Percentiles rank a stretch among this genome's conserved stretches.
These are phyloP conservation scores for Arabis hirsuta DNA, from an alignment of 345 rosid species.

Conservation along the genomic window DNA sequence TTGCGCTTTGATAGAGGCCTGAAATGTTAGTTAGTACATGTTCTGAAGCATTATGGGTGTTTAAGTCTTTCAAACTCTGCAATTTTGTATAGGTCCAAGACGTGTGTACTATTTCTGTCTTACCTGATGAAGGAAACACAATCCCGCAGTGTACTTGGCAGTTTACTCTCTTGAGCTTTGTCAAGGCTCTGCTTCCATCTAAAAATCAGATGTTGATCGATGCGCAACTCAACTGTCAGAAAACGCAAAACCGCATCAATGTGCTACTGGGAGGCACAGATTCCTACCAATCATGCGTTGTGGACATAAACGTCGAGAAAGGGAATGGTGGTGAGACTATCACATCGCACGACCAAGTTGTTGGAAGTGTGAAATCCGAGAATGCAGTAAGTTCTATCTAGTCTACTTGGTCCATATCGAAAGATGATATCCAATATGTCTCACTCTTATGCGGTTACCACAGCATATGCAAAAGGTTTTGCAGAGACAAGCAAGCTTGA, in stretches of 20 bases:
- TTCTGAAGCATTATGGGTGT: constrained; percentile 56
- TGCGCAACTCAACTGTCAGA: constrained; percentile 52
- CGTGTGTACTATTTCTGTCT: constrained; percentile 62
- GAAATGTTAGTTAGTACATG: constrained; percentile 10
- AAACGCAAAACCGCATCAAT: constrained; percentile 60
- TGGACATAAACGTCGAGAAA: constrained; percentile 68
- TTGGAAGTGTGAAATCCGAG: constrained; percentile 55
- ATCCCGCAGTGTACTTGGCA: constrained; percentile 48
- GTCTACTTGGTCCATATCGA: constrained; percentile 17
- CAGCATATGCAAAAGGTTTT: constrained; percentile 71
- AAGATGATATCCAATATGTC: too few relatives aligned
- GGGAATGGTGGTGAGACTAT: constrained; percentile 49
- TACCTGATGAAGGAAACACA: constrained; percentile 61
- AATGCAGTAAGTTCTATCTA: constrained; percentile 50
- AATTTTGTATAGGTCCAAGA: constrained; percentile 57
- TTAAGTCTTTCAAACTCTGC: constrained; percentile 29
- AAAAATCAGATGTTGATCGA: constrained; percentile 60
- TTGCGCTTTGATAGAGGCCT: neutral
- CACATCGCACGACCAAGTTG: constrained; percentile 51
- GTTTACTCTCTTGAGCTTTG: constrained; percentile 64
- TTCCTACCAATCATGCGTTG: constrained; percentile 63
- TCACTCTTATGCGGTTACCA: constrained; percentile 2
- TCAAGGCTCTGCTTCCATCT: constrained; percentile 66
- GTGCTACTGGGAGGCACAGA: constrained; percentile 61
- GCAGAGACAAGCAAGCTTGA: constrained; percentile 85